A percentile compares a stretch with the other conserved stretches of the same genome.
phyloP scores from a whole-genome alignment of 495 filamentous ascomycete species.

The Jackrogersella minutella region DNA sequence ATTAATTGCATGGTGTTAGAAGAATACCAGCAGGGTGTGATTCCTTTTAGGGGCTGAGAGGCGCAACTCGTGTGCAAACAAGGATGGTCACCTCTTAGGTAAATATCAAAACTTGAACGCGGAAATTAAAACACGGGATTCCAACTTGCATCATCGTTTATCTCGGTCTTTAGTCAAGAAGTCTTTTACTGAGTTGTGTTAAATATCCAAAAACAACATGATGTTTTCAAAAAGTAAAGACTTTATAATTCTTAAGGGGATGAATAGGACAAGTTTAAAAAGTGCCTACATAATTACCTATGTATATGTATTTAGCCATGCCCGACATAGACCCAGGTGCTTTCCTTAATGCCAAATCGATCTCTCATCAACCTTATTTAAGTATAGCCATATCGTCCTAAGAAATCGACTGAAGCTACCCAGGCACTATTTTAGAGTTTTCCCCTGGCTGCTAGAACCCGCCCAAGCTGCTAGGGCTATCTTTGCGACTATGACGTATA shows the following conservation, averaged over 20 bases:
- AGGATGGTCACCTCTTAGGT: constrained; percentile 5
- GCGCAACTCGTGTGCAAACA: constrained; percentile 10
- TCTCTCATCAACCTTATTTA: constrained; percentile 13
- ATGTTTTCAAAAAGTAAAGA: not conserved
- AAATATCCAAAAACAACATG: not conserved
- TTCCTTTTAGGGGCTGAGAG: constrained; percentile 13
- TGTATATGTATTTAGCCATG: not conserved
- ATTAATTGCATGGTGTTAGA: constrained; percentile 30
- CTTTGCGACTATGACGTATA: constrained; percentile 33
- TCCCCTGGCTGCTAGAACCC: constrained; percentile 24
- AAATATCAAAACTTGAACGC: constrained; percentile 24
- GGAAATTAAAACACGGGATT: constrained; percentile 34
- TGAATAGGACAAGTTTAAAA: not conserved
- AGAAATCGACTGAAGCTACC: constrained; percentile 15
- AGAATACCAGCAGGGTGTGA: constrained; percentile 16
- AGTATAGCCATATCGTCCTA: constrained; percentile 11
- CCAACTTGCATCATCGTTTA: not conserved
- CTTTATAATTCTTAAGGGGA: not conserved
- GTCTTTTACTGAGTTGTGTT: not conserved
- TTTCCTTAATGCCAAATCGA: constrained; percentile 6
- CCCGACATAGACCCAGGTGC: not conserved
- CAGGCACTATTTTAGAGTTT: constrained; percentile 14
- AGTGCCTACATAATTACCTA: not conserved
- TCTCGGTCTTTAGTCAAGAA: not conserved
- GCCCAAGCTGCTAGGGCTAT: constrained; percentile 8